phyloP scores from a whole-genome alignment of 139 green algal species.

The Micractinium conductrix region DNA sequence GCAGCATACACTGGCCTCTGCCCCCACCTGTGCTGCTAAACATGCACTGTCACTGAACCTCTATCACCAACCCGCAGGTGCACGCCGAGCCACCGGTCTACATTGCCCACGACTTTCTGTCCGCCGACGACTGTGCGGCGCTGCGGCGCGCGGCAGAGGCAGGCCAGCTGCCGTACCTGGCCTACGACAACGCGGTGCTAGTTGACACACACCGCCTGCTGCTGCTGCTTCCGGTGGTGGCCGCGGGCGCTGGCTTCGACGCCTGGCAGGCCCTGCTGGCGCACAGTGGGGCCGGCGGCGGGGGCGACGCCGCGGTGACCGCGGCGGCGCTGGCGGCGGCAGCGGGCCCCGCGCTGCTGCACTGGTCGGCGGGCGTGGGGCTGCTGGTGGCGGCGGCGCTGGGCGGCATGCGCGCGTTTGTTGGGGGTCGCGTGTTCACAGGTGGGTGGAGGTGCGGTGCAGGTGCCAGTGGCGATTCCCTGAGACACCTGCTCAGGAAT shows the following conservation, averaged over 20 bases:
- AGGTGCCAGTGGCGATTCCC: too few relatives aligned
- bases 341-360: not conserved
- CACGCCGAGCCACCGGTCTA: constrained; percentile 1
- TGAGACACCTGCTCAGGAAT: too few relatives aligned
- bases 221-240: not conserved
- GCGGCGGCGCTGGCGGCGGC: not conserved
- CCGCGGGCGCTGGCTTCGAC: not conserved
- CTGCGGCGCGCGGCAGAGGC: not conserved
- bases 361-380: not conserved
- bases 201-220: constrained; percentile 5
- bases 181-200: constrained; percentile 4
- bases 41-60: too few relatives aligned
- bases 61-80: too few relatives aligned
- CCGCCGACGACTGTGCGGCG: not conserved
- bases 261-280: not conserved
- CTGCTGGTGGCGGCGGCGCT: not conserved
- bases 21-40: not conserved
- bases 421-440: constrained; percentile 14
- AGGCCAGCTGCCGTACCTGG: not conserved
- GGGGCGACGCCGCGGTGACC: not conserved
- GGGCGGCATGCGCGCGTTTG: not conserved
- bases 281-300: too few relatives aligned
- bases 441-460: not conserved
- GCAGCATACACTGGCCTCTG: not conserved
- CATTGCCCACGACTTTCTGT: constrained; percentile 2